These are phyloP conservation scores for Pisolithus marmoratus DNA, from an alignment of 768 basidiomycete genomes.

Conservation along the genomic window DNA sequence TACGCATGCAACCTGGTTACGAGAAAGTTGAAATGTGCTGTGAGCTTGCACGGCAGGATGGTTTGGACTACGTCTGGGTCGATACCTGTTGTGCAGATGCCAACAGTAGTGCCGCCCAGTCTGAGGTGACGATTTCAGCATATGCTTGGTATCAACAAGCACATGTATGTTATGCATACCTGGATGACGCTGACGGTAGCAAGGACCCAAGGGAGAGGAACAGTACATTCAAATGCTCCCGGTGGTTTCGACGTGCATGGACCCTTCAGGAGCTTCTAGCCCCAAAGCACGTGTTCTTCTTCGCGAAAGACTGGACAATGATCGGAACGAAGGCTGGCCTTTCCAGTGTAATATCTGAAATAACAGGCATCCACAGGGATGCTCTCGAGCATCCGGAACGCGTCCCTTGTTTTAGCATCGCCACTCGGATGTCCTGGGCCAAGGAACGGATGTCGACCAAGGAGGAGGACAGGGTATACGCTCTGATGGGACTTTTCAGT, in stretches of 20 bases:
- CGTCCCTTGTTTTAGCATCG: neutral
- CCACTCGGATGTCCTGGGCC: constrained; percentile 11
- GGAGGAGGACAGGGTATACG: constrained; percentile 13
- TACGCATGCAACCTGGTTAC: constrained; percentile 2
- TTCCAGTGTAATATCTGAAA: neutral
- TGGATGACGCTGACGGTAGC: constrained; percentile 5
- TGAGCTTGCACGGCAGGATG: constrained; percentile 1
- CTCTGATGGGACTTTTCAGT: constrained; percentile 10
- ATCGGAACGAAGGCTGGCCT: constrained; percentile 7
- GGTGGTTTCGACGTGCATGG: constrained; percentile 9
- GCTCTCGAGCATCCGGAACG: neutral
- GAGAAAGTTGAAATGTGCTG: constrained; percentile 2
- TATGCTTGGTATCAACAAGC: constrained; percentile 13
- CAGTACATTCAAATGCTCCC: neutral
- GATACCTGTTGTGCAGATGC: constrained; percentile 13
- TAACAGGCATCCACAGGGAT: constrained; percentile 1
- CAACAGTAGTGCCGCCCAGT: constrained; percentile 9
- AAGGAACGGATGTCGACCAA: constrained; percentile 10
- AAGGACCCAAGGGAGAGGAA: neutral
- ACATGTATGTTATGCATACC: constrained; percentile 9
- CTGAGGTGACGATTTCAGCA: constrained; percentile 12
- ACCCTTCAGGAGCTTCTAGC: constrained; percentile 7
- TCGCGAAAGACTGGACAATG: constrained; percentile 8
- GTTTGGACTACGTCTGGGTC: constrained; percentile 9
- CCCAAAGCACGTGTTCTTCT: constrained; percentile 10